Conservation (phyloP, 1,284 basidiomycete genomes). For the Cystobasidium sp. region DNA sequence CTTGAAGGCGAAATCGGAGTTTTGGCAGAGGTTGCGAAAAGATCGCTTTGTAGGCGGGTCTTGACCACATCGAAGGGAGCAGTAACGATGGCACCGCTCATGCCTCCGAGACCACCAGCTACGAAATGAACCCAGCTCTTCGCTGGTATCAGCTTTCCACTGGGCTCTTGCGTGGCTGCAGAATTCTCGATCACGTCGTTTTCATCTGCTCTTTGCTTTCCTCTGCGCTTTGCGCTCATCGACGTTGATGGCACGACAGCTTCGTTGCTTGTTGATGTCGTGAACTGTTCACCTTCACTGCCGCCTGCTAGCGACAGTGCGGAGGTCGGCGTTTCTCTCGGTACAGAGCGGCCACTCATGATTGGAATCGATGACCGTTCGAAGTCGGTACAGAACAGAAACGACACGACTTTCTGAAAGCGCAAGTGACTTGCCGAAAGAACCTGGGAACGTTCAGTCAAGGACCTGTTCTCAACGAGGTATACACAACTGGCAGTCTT, state of each 20-base stretch:
- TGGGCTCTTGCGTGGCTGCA: constrained; percentile 14
- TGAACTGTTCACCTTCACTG: constrained; percentile 38
- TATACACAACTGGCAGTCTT: no score
- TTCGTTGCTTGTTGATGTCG: not conserved
- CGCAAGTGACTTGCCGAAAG: no score
- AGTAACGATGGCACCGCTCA: constrained; percentile 96
- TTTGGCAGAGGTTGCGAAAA: constrained; percentile 60
- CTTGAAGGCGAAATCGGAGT: constrained; percentile 42
- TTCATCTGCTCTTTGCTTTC: constrained; percentile 31
- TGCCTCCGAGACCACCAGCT: constrained; percentile 75
- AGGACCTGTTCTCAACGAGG: no score
- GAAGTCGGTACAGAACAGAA: constrained; percentile 11
- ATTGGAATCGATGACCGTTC: not conserved
- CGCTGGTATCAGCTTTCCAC: constrained; percentile 48
- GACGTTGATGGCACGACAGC: not conserved
- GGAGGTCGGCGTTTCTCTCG: constrained; percentile 14
- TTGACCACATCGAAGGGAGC: constrained; percentile 98
- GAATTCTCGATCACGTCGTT: constrained; percentile 22
- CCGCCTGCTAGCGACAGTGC: constrained; percentile 32
- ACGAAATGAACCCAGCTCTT: constrained; percentile 59
- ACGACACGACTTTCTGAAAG: not conserved
- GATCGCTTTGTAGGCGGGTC: constrained; percentile 89
- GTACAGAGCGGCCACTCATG: not conserved
- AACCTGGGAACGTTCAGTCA: no score
- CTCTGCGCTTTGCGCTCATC: constrained; percentile 30